Conservation (phyloP, 1,284 basidiomycete species). For the Sporisorium reilianum region DNA sequence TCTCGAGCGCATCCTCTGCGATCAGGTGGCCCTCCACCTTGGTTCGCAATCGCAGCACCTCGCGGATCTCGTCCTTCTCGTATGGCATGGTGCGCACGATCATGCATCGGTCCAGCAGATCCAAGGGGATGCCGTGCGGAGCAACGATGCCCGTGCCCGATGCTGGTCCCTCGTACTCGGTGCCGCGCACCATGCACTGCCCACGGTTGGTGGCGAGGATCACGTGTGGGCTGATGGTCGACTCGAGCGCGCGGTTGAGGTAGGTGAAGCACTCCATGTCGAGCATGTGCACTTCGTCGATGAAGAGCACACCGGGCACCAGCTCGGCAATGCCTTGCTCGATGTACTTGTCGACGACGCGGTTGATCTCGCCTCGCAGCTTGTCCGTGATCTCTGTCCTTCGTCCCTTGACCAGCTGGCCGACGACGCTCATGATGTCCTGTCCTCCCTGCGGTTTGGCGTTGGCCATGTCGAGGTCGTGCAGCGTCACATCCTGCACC, state of each 20-base stretch:
- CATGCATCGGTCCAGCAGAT: constrained; percentile 94
- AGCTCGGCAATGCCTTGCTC: constrained; percentile 98
- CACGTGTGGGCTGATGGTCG: constrained; percentile 95
- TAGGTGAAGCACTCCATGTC: constrained; percentile 99
- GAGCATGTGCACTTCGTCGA: constrained; percentile 99
- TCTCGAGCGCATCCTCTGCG: constrained; percentile 81
- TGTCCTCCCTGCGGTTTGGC: constrained; percentile 92
- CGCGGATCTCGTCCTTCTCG: constrained; percentile 84
- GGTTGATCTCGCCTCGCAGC: constrained; percentile 93
- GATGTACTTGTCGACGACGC: constrained; percentile 97
- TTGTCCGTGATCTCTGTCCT: constrained; percentile 98
- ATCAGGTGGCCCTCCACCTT: constrained; percentile 87
- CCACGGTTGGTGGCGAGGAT: constrained; percentile 97
- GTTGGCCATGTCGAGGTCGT: constrained; percentile 96
- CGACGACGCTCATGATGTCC: constrained; percentile 99
- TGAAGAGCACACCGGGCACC: constrained; percentile 96
- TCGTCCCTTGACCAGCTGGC: constrained; percentile 91
- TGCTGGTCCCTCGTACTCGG: constrained; percentile 72
- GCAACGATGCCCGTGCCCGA: constrained; percentile 80
- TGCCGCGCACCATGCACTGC: constrained; percentile 89
- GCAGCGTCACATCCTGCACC: constrained; percentile 95
- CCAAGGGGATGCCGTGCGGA: constrained; percentile 93
- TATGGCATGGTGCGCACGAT: constrained; percentile 94
- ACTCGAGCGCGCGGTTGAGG: constrained; percentile 93
- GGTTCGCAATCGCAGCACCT: constrained; percentile 86